A percentile compares a stretch with the other conserved stretches of the same genome.
These are phyloP conservation scores for Spergularia azorica DNA, from an alignment of 179 eudicot species.

Conservation along the genomic window DNA sequence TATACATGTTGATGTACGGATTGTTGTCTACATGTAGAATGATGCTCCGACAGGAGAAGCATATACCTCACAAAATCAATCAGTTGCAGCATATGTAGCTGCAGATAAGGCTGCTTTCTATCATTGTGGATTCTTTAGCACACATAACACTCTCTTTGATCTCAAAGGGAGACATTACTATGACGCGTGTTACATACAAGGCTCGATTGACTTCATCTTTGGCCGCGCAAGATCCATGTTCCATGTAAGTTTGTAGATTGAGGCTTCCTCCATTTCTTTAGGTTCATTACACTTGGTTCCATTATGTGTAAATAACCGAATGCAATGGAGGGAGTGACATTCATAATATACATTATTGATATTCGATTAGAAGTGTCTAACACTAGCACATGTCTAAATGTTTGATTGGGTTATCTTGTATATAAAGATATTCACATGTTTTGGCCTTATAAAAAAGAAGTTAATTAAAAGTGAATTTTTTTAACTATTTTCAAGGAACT, in stretches of 20 bases:
- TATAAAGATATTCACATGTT: no score
- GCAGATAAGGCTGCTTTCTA: constrained; percentile 46
- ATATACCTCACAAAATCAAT: constrained; percentile 44
- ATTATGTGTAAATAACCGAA: no score
- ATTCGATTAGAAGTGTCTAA: no score
- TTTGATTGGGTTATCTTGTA: background rate
- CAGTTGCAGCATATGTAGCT: constrained; percentile 47
- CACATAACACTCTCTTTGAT: constrained; percentile 49
- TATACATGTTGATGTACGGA: background rate
- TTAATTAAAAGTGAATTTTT: no score
- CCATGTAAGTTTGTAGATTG: constrained; percentile 24
- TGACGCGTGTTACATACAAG: constrained; percentile 50
- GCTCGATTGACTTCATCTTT: constrained; percentile 53
- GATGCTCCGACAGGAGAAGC: constrained; percentile 64
- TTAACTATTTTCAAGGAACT: no score
- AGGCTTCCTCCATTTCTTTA: no score
- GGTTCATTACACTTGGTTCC: no score
- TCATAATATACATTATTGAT: no score
- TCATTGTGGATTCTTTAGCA: constrained; percentile 53
- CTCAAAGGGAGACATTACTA: constrained; percentile 46
- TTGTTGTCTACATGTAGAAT: constrained; percentile 40
- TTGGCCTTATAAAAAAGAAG: no score
- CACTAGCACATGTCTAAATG: no score
- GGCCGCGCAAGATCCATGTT: constrained; percentile 47
- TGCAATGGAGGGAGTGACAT: no score